Evolutionary conservation across 2,329 filamentous ascomycete genomes (phyloP).

Genomic region (Plectosphaerella cucumerina): DNA sequence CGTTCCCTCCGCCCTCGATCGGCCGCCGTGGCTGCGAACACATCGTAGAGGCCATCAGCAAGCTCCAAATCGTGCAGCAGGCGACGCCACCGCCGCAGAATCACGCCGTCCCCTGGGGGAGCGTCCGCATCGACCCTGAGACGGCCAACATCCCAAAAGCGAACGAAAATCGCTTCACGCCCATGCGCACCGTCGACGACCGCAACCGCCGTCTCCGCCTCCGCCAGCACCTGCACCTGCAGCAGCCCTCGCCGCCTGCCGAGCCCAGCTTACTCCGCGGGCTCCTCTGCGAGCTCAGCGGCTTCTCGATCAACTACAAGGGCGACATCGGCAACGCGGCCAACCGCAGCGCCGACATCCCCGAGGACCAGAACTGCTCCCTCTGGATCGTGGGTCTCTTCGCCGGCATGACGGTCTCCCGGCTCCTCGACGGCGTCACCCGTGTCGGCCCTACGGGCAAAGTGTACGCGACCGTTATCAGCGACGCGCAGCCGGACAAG

Average conservation of each 20-base stretch:
- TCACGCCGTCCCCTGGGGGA: not conserved
- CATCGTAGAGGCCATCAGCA: not conserved
- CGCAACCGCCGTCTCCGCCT: not conserved
- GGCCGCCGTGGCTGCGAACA: not conserved
- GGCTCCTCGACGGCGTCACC: not conserved
- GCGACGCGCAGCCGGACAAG: not conserved
- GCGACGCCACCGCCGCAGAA: not conserved
- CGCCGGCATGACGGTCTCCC: not conserved
- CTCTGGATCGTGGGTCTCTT: constrained; percentile 1
- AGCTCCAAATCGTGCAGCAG: not conserved
- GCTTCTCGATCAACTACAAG: not conserved
- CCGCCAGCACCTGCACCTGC: no score
- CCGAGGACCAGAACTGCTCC: constrained; percentile 17
- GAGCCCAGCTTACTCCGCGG: not conserved
- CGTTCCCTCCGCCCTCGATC: not conserved
- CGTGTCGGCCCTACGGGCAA: not conserved
- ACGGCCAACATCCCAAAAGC: not conserved
- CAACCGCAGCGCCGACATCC: constrained; percentile 36
- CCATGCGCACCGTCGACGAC: not conserved
- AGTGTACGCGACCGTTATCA: constrained; percentile 1
- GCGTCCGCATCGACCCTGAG: not conserved
- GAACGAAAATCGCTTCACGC: not conserved
- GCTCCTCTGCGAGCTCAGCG: not conserved
- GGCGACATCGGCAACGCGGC: constrained; percentile 13
- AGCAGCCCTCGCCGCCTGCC: not conserved